Evolutionary conservation across 148 eudicot genomes (phyloP).

Genomic region (Vaccinium darrowii): DNA sequence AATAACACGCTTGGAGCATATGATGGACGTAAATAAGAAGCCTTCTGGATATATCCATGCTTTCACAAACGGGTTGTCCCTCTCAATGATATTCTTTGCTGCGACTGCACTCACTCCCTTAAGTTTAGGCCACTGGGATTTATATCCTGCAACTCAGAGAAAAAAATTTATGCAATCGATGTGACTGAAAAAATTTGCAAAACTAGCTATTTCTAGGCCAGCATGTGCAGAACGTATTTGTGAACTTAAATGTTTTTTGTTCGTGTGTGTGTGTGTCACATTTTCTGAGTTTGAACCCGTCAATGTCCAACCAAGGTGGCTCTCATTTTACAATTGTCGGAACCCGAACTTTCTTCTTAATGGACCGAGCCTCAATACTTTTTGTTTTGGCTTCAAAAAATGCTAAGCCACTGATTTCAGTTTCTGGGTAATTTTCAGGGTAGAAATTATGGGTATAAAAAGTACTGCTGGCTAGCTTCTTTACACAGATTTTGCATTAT

Average conservation of each 20-base stretch:
- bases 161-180: neutral
- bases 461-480: neutral
- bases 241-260: neutral
- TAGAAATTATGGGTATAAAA: no score
- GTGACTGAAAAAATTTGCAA: neutral
- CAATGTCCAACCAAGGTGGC: neutral
- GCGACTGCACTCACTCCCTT: neutral
- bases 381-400: neutral
- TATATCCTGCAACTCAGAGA: neutral
- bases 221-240: neutral
- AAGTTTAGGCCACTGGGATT: slow-evolving; percentile 2
- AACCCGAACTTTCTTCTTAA: neutral
- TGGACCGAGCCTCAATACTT: neutral
- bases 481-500: neutral
- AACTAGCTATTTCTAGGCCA: neutral
- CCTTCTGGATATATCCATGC: neutral
- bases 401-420: neutral
- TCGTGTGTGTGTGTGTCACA: neutral
- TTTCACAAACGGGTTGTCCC: neutral
- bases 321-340: neutral
- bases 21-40: neutral
- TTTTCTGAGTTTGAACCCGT: neutral
- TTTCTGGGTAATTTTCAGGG: no score
- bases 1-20: neutral
- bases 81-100: neutral